These are phyloP conservation scores for Coemansia sp. DNA, from an alignment of 192 early-diverging fungal genomes.

Conservation along the genomic window DNA sequence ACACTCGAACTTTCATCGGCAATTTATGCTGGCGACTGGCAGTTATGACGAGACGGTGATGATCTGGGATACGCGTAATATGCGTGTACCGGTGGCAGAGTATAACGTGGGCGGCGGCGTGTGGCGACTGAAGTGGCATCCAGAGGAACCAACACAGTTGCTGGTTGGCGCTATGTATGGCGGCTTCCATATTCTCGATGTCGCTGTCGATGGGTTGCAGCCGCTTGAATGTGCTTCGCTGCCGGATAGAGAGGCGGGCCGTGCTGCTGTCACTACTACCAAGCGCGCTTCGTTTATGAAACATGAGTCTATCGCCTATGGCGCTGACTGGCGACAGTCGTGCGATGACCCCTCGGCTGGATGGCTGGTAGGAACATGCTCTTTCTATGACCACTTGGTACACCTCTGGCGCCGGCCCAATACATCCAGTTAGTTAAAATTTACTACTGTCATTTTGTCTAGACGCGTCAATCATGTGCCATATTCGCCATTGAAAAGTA, in stretches of 20 bases:
- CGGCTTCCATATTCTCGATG: slow-evolving; percentile 80
- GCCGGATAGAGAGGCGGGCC: slow-evolving; percentile 17
- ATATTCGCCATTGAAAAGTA: slow-evolving; percentile 2
- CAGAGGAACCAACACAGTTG: slow-evolving; percentile 60
- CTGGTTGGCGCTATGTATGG: slow-evolving; percentile 90
- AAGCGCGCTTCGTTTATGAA: slow-evolving; percentile 61
- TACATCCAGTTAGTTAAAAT: not conserved
- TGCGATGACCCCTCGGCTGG: slow-evolving; percentile 1
- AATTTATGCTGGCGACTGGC: slow-evolving; percentile 84
- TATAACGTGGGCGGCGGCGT: slow-evolving; percentile 82
- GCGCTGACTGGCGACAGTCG: slow-evolving; percentile 72
- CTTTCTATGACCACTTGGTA: slow-evolving; percentile 78
- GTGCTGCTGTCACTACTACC: slow-evolving; percentile 8
- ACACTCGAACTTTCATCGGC: slow-evolving; percentile 76
- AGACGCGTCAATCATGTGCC: slow-evolving; percentile 7
- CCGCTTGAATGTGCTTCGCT: not conserved
- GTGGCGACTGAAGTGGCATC: slow-evolving; percentile 97
- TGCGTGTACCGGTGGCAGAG: slow-evolving; percentile 73
- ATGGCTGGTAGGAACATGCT: slow-evolving; percentile 68
- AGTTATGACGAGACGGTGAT: slow-evolving; percentile 90
- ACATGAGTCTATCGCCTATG: slow-evolving; percentile 77
- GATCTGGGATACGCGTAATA: slow-evolving; percentile 89
- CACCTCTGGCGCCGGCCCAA: slow-evolving; percentile 63
- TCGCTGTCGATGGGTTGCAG: slow-evolving; percentile 34
- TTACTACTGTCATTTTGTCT: not conserved